phyloP scores from a whole-genome alignment of 2,329 filamentous ascomycete genomes.

The Chrysoporthe puriensis region DNA sequence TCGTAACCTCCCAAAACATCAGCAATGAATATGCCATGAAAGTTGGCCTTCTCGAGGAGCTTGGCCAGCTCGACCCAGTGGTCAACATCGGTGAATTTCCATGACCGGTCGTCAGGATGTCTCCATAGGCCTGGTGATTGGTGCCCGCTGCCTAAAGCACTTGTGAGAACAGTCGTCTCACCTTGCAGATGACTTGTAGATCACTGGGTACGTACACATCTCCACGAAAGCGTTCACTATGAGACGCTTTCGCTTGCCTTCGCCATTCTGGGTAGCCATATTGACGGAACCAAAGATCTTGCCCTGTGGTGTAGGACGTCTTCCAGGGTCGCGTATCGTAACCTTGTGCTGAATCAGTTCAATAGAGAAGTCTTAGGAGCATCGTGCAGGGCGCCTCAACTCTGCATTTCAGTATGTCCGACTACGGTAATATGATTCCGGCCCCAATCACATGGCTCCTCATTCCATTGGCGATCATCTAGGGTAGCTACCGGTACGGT shows the following conservation, averaged over 20 bases:
- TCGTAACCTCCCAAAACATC: conserved; percentile 70
- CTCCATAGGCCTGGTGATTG: conserved; percentile 57
- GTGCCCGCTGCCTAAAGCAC: conserved; percentile 44
- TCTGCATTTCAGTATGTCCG: neutral
- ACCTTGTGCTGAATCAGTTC: neutral
- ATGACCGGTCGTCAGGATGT: conserved; percentile 66
- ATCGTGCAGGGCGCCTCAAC: neutral
- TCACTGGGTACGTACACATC: conserved; percentile 28
- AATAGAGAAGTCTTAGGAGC: neutral
- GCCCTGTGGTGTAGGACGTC: neutral
- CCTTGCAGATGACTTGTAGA: neutral
- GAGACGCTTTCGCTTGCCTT: conserved; percentile 22
- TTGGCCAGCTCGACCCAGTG: conserved; percentile 66
- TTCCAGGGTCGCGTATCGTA: neutral
- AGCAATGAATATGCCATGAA: conserved; percentile 69
- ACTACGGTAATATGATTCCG: neutral
- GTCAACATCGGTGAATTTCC: conserved; percentile 61
- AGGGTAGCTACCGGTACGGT: neutral
- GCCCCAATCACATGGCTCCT: neutral
- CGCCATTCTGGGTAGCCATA: conserved; percentile 19
- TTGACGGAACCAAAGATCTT: neutral
- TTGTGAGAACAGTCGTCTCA: neutral
- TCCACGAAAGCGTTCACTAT: conserved; percentile 32
- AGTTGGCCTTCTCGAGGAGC: conserved; percentile 63
- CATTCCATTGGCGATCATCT: neutral